Conservation (phyloP, 2,329 filamentous ascomycete species). For the Lachnellula subtilissima region DNA sequence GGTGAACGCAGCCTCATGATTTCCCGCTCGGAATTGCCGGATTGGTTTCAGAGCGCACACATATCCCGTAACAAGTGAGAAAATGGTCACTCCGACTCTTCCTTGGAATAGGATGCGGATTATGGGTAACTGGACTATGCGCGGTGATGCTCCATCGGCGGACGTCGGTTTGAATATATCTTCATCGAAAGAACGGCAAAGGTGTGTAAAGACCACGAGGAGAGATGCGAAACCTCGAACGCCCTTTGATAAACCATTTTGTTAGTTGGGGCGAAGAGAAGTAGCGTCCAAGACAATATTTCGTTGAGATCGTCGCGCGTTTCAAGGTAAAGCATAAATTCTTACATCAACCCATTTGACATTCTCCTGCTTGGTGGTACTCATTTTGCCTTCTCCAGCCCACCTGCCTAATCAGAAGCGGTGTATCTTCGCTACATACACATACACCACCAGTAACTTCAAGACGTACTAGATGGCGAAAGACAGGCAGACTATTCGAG, state of each 20-base stretch:
- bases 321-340: conserved; percentile 15
- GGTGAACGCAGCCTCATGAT: conserved; percentile 47
- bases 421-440: too few relatives aligned
- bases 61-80: conserved; percentile 61
- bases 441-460: too few relatives aligned
- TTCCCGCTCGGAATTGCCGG: conserved; percentile 48
- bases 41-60: conserved; percentile 60
- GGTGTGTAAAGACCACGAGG: conserved; percentile 51
- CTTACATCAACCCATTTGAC: conserved; percentile 59
- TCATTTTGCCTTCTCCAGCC: conserved; percentile 15
- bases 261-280: conserved; percentile 3
- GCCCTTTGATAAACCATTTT: conserved; percentile 37
- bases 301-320: not conserved
- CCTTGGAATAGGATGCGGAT: conserved; percentile 56
- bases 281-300: not conserved
- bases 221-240: conserved; percentile 51
- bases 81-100: conserved; percentile 61
- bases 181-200: conserved; percentile 47
- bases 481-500: too few relatives aligned
- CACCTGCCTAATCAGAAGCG: not conserved
- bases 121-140: conserved; percentile 53
- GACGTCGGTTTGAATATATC: conserved; percentile 45
- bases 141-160: conserved; percentile 40
- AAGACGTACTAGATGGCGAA: too few relatives aligned
- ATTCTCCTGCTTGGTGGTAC: conserved; percentile 34